Conservation (phyloP, 2,329 filamentous ascomycete species). For the Trichoderma atrobrunneum region DNA sequence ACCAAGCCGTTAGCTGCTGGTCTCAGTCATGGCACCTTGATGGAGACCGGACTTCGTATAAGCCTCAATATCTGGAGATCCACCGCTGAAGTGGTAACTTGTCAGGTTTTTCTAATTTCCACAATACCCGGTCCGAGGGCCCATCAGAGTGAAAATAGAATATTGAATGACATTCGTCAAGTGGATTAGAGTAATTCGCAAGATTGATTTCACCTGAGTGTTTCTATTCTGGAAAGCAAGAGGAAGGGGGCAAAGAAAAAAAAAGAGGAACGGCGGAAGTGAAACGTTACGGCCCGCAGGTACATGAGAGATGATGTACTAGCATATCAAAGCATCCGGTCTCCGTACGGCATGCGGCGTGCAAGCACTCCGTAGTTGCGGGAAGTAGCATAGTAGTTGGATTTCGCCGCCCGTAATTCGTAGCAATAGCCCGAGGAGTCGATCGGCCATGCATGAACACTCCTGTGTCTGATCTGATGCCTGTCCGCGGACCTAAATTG, state of each 20-base stretch:
- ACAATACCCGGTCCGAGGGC: not conserved
- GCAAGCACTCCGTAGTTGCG: not conserved
- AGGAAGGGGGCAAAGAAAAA: not conserved
- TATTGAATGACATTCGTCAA: not conserved
- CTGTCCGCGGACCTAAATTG: not conserved
- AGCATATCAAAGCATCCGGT: not conserved
- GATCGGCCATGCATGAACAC: not conserved
- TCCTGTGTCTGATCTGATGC: not conserved
- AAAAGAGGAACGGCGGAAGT: not conserved
- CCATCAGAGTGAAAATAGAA: not conserved
- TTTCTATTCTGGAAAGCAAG: conserved; percentile 1
- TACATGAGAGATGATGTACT: conserved; percentile 6
- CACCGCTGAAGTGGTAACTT: conserved; percentile 1
- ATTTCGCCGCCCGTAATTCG: not conserved
- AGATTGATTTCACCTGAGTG: not conserved
- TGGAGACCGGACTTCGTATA: not conserved
- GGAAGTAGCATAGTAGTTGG: not conserved
- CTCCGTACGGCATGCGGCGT: not conserved
- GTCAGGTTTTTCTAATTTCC: conserved; percentile 4
- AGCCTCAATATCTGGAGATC: conserved; percentile 11
- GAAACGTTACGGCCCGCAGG: not conserved
- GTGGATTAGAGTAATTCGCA: not conserved
- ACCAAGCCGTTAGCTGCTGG: not conserved
- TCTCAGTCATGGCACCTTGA: not conserved
- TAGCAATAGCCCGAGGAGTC: not conserved